Base-by-base conservation (phyloP, 2,329 filamentous ascomycete species). In the Nothopassalora personata region DNA sequence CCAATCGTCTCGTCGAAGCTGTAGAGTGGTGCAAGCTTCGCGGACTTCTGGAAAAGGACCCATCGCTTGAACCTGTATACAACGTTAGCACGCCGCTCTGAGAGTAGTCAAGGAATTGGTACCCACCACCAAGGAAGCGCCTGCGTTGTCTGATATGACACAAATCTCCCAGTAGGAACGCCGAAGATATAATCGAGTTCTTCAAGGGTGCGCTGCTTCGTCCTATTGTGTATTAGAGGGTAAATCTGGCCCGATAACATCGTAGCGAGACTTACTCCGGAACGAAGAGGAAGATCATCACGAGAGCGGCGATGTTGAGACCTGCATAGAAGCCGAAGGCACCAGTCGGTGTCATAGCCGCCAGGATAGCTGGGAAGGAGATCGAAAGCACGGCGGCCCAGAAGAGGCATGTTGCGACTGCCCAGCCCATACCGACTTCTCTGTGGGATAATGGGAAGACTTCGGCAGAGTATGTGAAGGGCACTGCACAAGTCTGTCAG, bases 361-460 rank as follows among this genome's bases (percentile, higher is more conserved):
- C 57, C 11, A 81, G 69, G 68, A 80, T 79, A 11, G 75, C 75
- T 1, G 80, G 79, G 66, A 79, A 81, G 0, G 79, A 78, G 33
- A 82, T 75, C 1, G 78, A 79, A 10, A 82, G 71, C 1, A 82
- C 75, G 4, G 77, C 73, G 1, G 79, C 79, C 77, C 77, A 83
- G 64, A 78, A 82, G 61, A 87, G 76, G 62, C 84, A 87, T 0
- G 84, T 88, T 1, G 86, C 84, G 8, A 89, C 86, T 7, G 85
- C 83, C 73, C 82, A 88, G 0, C 81, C 81, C 87, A 90, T 89
- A 58, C 87, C 87, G 27, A 89, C 80, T 68, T 89, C 87, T 67
- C 87, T 81, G 70, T 89, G 86, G 1, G 84, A 86, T 0, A 89
- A 79, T 0, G 87, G 86, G 69, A 86, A 89, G 1, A 88, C 84